Percentiles rank a stretch among this genome's conserved stretches.
These are phyloP conservation scores for Nothomitra cinnamomea DNA, from an alignment of 2,329 filamentous ascomycete species.

Conservation along the genomic window DNA sequence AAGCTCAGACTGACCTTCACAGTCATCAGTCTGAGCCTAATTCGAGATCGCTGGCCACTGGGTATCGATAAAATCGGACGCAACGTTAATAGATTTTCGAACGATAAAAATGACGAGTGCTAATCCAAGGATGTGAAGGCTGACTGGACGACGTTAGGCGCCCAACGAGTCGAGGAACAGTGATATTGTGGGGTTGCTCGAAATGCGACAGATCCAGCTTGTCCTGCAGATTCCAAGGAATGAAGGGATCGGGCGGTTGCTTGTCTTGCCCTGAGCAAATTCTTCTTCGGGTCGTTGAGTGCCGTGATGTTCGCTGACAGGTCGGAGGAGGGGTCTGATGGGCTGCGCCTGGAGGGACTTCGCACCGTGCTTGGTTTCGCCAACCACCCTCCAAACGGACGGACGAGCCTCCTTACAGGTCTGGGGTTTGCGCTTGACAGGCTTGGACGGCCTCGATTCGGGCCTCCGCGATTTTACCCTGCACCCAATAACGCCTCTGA, in stretches of 20 bases:
- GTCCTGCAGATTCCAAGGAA: neutral
- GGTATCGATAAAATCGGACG: neutral
- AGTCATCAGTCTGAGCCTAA: constrained; percentile 3
- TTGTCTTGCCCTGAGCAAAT: neutral
- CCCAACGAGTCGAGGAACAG: neutral
- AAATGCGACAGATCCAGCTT: neutral
- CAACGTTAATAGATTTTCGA: neutral
- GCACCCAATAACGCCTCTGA: constrained; percentile 1
- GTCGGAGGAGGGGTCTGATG: constrained; percentile 2
- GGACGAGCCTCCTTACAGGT: neutral
- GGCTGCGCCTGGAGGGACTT: neutral
- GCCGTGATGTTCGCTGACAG: constrained; percentile 1
- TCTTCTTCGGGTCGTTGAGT: neutral
- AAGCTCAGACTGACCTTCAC: constrained; percentile 1
- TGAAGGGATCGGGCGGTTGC: constrained; percentile 1
- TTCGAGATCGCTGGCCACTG: neutral
- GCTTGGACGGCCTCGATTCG: neutral
- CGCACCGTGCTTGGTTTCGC: neutral
- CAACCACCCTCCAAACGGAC: neutral
- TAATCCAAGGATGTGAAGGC: neutral
- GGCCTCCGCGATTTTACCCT: neutral
- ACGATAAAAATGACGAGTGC: neutral
- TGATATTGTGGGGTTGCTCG: neutral
- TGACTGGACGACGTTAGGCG: neutral
- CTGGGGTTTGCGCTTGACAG: neutral